Conservation (phyloP, 169 alveolate genomes). For the Plasmodium blacklocki region DNA sequence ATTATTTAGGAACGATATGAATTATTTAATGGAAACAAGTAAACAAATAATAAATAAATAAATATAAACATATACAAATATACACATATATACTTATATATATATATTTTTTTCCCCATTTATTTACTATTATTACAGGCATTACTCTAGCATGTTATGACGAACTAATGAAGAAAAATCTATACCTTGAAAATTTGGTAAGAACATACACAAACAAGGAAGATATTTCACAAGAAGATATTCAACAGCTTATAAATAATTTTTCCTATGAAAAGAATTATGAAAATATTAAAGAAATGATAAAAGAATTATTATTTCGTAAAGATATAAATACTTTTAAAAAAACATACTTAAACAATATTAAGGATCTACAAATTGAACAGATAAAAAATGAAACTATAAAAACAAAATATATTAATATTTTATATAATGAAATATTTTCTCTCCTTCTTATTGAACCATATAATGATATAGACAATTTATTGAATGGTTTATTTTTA, state of each 20-base stretch:
- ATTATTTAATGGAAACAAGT: constrained; percentile 32
- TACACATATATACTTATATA: background rate
- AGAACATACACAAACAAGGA: background rate
- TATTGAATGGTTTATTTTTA: constrained; percentile 48
- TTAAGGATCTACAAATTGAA: constrained; percentile 30
- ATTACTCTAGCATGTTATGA: constrained; percentile 22
- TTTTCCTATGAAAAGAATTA: constrained; percentile 10
- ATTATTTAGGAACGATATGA: constrained; percentile 16
- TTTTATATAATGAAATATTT: constrained; percentile 45
- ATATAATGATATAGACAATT: constrained; percentile 29
- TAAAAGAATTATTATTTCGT: constrained; percentile 1
- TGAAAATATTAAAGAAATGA: constrained; percentile 33
- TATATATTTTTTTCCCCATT: background rate
- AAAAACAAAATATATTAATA: constrained; percentile 23
- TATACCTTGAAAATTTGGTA: constrained; percentile 33
- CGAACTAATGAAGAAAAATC: constrained; percentile 28
- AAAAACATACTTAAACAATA: constrained; percentile 4
- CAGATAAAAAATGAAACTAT: constrained; percentile 16
- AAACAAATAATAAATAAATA: background rate
- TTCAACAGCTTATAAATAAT: constrained; percentile 7
- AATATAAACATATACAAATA: background rate
- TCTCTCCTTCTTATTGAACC: constrained; percentile 44
- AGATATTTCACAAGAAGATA: constrained; percentile 13
- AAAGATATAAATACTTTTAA: constrained; percentile 17
- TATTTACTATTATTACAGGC: constrained; percentile 5